Base-by-base conservation (phyloP, 768 basidiomycete genomes). In the Amanita exitialis region DNA sequence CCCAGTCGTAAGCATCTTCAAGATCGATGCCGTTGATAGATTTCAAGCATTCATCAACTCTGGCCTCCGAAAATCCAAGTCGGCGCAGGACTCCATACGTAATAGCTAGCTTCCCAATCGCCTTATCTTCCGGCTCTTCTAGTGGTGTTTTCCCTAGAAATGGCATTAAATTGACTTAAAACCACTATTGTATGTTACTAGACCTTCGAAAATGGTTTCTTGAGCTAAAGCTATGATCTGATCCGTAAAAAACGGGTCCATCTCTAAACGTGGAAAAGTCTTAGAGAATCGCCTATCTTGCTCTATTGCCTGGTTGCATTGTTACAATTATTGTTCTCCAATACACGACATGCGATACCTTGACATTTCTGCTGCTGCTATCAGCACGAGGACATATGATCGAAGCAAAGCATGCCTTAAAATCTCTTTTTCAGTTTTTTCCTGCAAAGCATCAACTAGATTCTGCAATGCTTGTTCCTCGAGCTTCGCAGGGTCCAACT, bases 1-100 rank as follows among this genome's bases (percentile, higher is more conserved):
- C 91, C 95, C 95, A 97, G 61, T 93, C 86, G 48, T 87, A 76
- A 8, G 89, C 91, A 47, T 91, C 86, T 13, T 97, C 94, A n/a
- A 91, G 68, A 21, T 89, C 88, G 28, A 85, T 67, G 10, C 83
- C 77, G 23, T 70, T 64, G 23, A 90, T 79, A 5, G 73, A 64
- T 46, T 69, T 66, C 41, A 98, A 65, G 62, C 91, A 96, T 57
- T 86, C 75, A 44, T 78, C 73, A 5, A 91, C 83, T 47, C 78
- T 70, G 9, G 73, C 73, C 58, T 88, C 81, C 1, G 75, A 64
- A 62, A 91, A 91, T 3, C 89, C 90, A 20, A 93, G 71, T 44
- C 87, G 76, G 54, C 85, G 72, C 21, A 97, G 69, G 23, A 86
- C 77, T 39, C 91, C 90, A 60, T 87, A 92, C 0, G 86, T 86